A percentile compares a stretch with the other conserved stretches of the same genome.
phyloP scores from a whole-genome alignment of 805 yeast species.

The Wickerhamomyces hampshirensis region DNA sequence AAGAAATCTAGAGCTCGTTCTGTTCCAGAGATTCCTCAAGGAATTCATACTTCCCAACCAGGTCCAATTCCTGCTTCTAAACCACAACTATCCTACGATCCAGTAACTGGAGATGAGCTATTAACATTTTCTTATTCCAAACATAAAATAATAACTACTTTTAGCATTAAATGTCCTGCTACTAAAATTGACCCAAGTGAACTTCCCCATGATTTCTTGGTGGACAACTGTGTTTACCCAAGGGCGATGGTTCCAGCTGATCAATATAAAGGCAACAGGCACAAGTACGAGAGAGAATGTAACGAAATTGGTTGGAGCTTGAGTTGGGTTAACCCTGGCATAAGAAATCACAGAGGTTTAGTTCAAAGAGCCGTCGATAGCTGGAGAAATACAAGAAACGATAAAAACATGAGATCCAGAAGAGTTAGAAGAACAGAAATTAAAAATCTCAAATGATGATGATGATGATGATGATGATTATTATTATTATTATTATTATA shows the following conservation, averaged over 20 bases:
- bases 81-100: constrained; percentile 22
- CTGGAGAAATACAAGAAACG: constrained; percentile 44
- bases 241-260: constrained; percentile 39
- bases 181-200: constrained; percentile 6
- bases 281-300: constrained; percentile 41
- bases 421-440: constrained; percentile 31
- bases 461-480: background rate
- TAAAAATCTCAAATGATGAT: background rate
- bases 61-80: constrained; percentile 32
- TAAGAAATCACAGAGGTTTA: constrained; percentile 40
- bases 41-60: constrained; percentile 25
- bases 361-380: constrained; percentile 49
- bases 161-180: constrained; percentile 22
- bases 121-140: constrained; percentile 28
- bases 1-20: constrained; percentile 12
- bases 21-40: constrained; percentile 9
- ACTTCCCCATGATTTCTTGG: constrained; percentile 29
- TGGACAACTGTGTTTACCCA: constrained; percentile 43
- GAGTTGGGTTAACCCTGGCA: constrained; percentile 36
- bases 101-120: constrained; percentile 26
- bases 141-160: constrained; percentile 25
- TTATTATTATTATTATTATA: too few relatives aligned
- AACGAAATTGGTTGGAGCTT: constrained; percentile 47
- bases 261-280: constrained; percentile 42
- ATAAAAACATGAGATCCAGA: constrained; percentile 34